phyloP scores from a whole-genome alignment of 2,329 filamentous ascomycete species.

The Pseudopithomyces maydicus region DNA sequence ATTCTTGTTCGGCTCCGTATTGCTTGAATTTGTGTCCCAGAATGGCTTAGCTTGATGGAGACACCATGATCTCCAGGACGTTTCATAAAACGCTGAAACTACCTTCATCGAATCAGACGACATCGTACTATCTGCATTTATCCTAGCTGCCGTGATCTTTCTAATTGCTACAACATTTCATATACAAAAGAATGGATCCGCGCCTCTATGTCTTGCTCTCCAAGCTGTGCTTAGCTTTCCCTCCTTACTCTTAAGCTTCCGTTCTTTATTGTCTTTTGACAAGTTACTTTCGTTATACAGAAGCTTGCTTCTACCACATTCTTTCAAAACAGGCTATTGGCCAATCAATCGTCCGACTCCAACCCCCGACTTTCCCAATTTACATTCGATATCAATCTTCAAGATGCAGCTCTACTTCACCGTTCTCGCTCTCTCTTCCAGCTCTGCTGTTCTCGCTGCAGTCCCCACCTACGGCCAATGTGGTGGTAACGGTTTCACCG shows the following conservation, averaged over 20 bases:
- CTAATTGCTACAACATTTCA: background rate
- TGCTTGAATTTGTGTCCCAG: background rate
- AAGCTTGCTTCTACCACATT: slow-evolving; percentile 6
- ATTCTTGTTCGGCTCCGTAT: background rate
- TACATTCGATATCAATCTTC: background rate
- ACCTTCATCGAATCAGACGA: slow-evolving; percentile 10
- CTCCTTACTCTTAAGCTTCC: background rate
- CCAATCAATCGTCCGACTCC: background rate
- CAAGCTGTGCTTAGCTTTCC: slow-evolving; percentile 3
- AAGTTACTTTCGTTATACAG: background rate
- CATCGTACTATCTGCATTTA: background rate
- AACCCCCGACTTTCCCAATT: background rate
- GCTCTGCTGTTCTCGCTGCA: slow-evolving; percentile 33
- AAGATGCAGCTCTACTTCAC: slow-evolving; percentile 36
- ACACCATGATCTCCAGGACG: slow-evolving; percentile 30
- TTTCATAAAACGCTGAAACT: slow-evolving; percentile 26
- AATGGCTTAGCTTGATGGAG: background rate
- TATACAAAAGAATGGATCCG: background rate
- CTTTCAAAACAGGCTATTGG: background rate
- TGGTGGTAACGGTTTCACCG: slow-evolving; percentile 47
- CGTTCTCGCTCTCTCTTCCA: slow-evolving; percentile 33
- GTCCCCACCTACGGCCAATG: slow-evolving; percentile 50
- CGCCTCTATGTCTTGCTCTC: background rate
- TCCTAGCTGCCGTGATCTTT: no score
- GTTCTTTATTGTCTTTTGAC: background rate